phyloP scores from a whole-genome alignment of 257 asterid genomes.

The Osmanthus fragrans region DNA sequence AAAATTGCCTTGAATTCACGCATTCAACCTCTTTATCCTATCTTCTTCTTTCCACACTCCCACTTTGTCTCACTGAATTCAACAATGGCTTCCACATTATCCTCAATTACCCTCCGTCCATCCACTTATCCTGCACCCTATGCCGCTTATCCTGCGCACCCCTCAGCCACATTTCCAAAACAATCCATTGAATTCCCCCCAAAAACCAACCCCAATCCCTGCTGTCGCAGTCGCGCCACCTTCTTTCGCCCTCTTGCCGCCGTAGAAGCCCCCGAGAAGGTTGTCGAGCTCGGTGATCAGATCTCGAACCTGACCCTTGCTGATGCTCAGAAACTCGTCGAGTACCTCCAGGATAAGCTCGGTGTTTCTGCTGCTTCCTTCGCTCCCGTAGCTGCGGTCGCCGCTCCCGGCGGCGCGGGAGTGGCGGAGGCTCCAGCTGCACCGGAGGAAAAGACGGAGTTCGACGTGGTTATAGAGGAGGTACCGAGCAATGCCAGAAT shows the following conservation, averaged over 20 bases:
- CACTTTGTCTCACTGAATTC: slow-evolving; percentile 2
- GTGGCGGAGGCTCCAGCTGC: slow-evolving; percentile 53
- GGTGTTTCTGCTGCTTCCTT: slow-evolving; percentile 93
- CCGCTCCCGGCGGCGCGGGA: slow-evolving; percentile 30
- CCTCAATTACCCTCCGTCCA: slow-evolving; percentile 47
- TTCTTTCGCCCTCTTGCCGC: slow-evolving; percentile 62
- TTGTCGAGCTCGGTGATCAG: slow-evolving; percentile 80
- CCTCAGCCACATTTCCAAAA: slow-evolving; percentile 37
- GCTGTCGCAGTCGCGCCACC: slow-evolving; percentile 40
- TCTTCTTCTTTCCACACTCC: slow-evolving; percentile 8
- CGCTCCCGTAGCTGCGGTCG: slow-evolving; percentile 68
- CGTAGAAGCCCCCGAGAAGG: slow-evolving; percentile 89
- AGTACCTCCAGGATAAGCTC: slow-evolving; percentile 90
- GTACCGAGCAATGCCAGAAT: slow-evolving; percentile 81
- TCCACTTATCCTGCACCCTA: slow-evolving; percentile 39
- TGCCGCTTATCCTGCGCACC: slow-evolving; percentile 23
- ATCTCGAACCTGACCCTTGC: slow-evolving; percentile 74
- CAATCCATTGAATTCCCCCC: slow-evolving; percentile 40
- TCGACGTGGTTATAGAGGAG: slow-evolving; percentile 83
- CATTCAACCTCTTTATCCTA: slow-evolving; percentile 22
- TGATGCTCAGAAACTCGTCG: slow-evolving; percentile 93
- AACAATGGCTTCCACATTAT: slow-evolving; percentile 70
- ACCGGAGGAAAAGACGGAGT: slow-evolving; percentile 91
- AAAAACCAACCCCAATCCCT: slow-evolving; percentile 31
- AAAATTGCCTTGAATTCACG: neutral